Evolutionary conservation across 2,329 filamentous ascomycete species (phyloP).

Genomic region (Fonsecaea monophora): DNA sequence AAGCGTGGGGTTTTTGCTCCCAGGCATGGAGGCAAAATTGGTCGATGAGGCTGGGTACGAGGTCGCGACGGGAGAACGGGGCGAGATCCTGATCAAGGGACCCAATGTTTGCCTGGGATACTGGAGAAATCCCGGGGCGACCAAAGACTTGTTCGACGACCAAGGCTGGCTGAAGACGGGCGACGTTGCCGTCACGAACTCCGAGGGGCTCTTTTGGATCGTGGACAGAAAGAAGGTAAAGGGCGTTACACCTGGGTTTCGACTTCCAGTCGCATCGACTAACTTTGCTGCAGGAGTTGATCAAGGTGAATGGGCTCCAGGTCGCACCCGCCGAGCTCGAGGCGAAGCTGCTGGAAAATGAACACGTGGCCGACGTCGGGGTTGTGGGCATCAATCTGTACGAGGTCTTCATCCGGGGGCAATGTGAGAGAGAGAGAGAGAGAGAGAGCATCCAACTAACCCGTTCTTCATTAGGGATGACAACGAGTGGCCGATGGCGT

Average conservation of each 20-base stretch:
- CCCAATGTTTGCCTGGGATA: conserved; percentile 48
- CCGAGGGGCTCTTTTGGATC: conserved; percentile 77
- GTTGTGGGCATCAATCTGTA: conserved; percentile 53
- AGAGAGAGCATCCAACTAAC: no score
- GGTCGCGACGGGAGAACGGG: conserved; percentile 65
- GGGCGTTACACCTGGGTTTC: no score
- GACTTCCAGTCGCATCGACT: no score
- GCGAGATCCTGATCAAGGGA: conserved; percentile 57
- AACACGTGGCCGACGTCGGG: conserved; percentile 53
- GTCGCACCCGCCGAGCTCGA: conserved; percentile 60
- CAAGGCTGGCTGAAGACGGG: conserved; percentile 83
- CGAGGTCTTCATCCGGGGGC: no score
- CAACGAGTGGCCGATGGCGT: conserved; percentile 49
- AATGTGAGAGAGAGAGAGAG: no score
- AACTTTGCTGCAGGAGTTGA: conserved; percentile 42
- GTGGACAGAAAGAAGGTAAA: conserved; percentile 71
- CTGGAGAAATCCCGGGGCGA: conserved; percentile 47
- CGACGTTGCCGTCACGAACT: conserved; percentile 75
- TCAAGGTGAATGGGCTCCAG: conserved; percentile 61
- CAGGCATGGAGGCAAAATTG: conserved; percentile 60
- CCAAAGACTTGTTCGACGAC: conserved; percentile 57
- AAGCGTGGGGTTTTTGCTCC: conserved; percentile 56
- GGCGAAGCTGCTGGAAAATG: conserved; percentile 52
- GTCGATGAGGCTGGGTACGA: conserved; percentile 72
- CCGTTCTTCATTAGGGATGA: not conserved